These are phyloP conservation scores for Hyaloscypha variabilis DNA, from an alignment of 495 filamentous ascomycete species.

Conservation along the genomic window DNA sequence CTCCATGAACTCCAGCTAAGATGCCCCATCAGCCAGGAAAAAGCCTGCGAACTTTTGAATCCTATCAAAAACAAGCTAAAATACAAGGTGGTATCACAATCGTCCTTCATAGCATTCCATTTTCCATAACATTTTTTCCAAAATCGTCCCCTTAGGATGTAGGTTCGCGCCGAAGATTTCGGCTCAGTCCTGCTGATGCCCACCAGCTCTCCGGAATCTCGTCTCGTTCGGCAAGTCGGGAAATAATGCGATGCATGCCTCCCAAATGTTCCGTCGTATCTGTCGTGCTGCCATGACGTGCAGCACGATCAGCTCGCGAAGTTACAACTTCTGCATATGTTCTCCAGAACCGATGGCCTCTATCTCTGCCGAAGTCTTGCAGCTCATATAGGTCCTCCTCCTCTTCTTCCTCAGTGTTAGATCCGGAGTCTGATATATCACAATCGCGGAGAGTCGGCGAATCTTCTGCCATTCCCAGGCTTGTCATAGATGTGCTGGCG, in stretches of 20 bases:
- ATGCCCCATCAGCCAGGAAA: not conserved
- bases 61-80: constrained; percentile 20
- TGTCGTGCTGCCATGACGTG: constrained; percentile 22
- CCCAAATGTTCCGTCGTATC: constrained; percentile 50
- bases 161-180: constrained; percentile 52
- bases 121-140: not conserved
- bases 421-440: constrained; percentile 28
- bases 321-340: constrained; percentile 41
- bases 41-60: constrained; percentile 19
- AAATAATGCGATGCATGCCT: constrained; percentile 69
- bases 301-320: constrained; percentile 18
- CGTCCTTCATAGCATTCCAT: not conserved
- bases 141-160: constrained; percentile 1
- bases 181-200: constrained; percentile 69
- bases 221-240: constrained; percentile 63
- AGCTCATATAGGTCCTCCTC: constrained; percentile 34
- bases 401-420: constrained; percentile 32
- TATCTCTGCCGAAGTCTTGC: constrained; percentile 9
- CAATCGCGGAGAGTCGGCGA: constrained; percentile 20
- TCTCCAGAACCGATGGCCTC: constrained; percentile 26
- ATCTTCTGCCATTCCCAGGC: constrained; percentile 12
- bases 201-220: constrained; percentile 81
- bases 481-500: constrained; percentile 27
- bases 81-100: constrained; percentile 34
- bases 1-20: not conserved